Conservation (phyloP, 345 rosid species). For the Cardamine resedifolia region DNA sequence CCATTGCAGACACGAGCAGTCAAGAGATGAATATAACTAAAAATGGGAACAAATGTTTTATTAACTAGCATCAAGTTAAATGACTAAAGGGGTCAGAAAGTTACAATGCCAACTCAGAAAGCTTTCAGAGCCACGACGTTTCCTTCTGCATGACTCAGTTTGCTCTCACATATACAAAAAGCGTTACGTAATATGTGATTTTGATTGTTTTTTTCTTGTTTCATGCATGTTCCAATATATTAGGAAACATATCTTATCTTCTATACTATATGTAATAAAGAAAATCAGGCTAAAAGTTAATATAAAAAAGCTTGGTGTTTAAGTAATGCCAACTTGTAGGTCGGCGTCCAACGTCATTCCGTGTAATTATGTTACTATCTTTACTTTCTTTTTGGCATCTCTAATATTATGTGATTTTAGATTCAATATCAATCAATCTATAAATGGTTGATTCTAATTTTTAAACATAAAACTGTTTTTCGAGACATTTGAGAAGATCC, state of each 20-base stretch:
- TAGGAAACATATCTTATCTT: constrained; percentile 33
- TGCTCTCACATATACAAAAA: constrained; percentile 7
- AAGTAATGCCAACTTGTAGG: constrained; percentile 36
- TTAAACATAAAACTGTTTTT: no score
- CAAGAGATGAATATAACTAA: constrained; percentile 14
- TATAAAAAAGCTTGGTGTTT: background rate
- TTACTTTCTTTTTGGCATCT: background rate
- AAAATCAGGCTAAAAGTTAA: background rate
- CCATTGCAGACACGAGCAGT: constrained; percentile 3
- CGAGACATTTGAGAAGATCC: no score
- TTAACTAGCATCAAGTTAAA: constrained; percentile 20
- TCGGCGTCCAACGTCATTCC: constrained; percentile 8
- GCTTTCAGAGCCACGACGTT: constrained; percentile 36
- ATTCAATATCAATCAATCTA: no score
- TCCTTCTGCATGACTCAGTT: constrained; percentile 22
- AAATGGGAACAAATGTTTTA: background rate
- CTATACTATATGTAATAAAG: background rate
- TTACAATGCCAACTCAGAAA: constrained; percentile 34
- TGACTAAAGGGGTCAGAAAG: constrained; percentile 24
- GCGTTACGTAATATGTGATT: constrained; percentile 25
- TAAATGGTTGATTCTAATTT: background rate
- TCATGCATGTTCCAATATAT: constrained; percentile 10
- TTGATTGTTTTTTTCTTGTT: constrained; percentile 3
- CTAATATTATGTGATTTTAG: background rate
- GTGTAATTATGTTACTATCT: background rate